phyloP scores from a whole-genome alignment of 2,329 filamentous ascomycete genomes.

The Penicillium rolfsii region DNA sequence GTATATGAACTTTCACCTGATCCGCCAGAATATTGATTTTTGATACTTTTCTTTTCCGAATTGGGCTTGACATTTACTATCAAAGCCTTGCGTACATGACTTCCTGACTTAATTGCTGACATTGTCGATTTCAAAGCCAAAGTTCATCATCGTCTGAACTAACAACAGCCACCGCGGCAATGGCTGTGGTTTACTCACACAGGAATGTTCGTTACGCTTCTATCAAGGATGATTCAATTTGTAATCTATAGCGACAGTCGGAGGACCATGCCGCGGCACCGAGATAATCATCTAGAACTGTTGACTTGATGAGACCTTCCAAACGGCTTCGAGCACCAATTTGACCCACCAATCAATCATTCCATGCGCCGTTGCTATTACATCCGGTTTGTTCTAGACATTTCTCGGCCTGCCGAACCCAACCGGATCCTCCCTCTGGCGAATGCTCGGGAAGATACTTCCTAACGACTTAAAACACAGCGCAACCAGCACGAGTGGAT shows the following conservation, averaged over 20 bases:
- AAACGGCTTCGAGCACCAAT: background rate
- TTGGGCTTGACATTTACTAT: background rate
- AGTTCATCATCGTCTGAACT: background rate
- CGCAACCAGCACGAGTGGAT: background rate
- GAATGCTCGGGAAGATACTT: background rate
- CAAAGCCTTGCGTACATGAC: background rate
- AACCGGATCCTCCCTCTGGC: background rate
- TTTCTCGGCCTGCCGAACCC: slow-evolving; percentile 7
- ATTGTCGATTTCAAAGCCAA: background rate
- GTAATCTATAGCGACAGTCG: background rate
- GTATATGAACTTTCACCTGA: background rate
- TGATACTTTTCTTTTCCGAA: background rate
- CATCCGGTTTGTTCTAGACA: background rate
- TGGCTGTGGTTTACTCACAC: background rate
- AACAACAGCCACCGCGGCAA: background rate
- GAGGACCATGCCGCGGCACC: background rate
- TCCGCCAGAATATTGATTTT: background rate
- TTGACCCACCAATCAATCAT: background rate
- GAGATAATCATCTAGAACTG: background rate
- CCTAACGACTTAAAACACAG: background rate
- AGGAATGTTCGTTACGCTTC: background rate
- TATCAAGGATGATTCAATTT: background rate
- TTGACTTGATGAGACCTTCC: background rate
- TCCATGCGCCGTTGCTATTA: background rate
- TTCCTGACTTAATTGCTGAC: background rate